phyloP scores from a whole-genome alignment of 345 rosid species.

The Aquilaria sinensis region DNA sequence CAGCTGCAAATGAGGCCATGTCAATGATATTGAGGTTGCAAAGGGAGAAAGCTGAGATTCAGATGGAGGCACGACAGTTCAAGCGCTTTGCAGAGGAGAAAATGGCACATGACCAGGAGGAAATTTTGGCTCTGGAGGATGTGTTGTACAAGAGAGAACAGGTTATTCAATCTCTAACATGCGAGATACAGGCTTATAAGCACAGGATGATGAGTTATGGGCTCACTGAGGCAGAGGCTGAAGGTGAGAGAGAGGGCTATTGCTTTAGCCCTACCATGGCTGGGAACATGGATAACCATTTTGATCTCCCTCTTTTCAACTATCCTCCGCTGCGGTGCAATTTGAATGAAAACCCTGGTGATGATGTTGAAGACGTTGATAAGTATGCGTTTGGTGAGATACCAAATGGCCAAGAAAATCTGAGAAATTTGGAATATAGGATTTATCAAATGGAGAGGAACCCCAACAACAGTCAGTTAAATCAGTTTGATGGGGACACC shows the following conservation, averaged over 20 bases:
- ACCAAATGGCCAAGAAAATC: slow-evolving; percentile 34
- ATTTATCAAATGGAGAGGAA: slow-evolving; percentile 70
- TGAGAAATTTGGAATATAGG: slow-evolving; percentile 71
- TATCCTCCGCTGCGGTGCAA: slow-evolving; percentile 84
- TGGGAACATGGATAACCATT: slow-evolving; percentile 37
- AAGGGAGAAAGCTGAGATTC: slow-evolving; percentile 91
- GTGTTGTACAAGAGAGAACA: slow-evolving; percentile 88
- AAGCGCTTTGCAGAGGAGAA: slow-evolving; percentile 88
- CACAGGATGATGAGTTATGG: slow-evolving; percentile 96
- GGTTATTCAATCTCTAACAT: slow-evolving; percentile 64
- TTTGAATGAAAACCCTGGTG: slow-evolving; percentile 54
- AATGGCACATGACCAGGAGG: slow-evolving; percentile 92
- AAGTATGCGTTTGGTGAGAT: slow-evolving; percentile 70
- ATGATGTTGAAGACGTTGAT: slow-evolving; percentile 62
- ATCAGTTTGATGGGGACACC: slow-evolving; percentile 41
- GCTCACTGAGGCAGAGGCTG: slow-evolving; percentile 64
- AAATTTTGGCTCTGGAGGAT: slow-evolving; percentile 66
- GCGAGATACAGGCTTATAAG: slow-evolving; percentile 87
- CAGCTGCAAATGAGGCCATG: slow-evolving; percentile 98
- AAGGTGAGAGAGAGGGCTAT: slow-evolving; percentile 37
- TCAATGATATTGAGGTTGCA: slow-evolving; percentile 95
- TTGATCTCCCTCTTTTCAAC: slow-evolving; percentile 43
- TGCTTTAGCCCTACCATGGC: slow-evolving; percentile 37
- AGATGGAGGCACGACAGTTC: slow-evolving; percentile 92
- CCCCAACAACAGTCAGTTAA: slow-evolving; percentile 39